Percentiles rank a stretch among this genome's conserved stretches.
These are phyloP conservation scores for Nannochloropsis gaditana DNA, from an alignment of 108 stramenopile genomes.

Conservation along the genomic window DNA sequence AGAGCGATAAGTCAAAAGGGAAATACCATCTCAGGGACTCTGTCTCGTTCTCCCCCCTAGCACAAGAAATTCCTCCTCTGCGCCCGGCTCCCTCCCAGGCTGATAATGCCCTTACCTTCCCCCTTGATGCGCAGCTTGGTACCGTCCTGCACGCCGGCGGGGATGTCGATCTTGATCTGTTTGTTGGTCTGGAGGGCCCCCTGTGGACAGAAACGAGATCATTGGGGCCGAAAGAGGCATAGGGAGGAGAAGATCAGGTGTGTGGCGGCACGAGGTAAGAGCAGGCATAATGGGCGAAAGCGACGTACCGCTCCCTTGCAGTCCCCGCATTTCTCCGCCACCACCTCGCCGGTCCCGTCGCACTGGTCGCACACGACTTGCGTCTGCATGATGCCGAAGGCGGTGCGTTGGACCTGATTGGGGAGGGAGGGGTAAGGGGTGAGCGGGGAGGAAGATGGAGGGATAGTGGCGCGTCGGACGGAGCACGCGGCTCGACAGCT, in stretches of 20 bases:
- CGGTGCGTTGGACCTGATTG: constrained; percentile 59
- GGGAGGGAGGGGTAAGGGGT: background rate
- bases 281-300: background rate
- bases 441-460: background rate
- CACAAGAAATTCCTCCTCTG: background rate
- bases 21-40: background rate
- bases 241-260: background rate
- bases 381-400: constrained; percentile 89
- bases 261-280: background rate
- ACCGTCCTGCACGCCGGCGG: constrained; percentile 61
- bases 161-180: background rate
- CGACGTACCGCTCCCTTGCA: background rate
- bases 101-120: constrained; percentile 57
- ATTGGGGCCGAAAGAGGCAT: background rate
- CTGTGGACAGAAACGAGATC: background rate
- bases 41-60: background rate
- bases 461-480: background rate
- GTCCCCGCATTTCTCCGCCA: background rate
- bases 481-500: background rate
- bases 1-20: background rate
- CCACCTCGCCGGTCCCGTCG: constrained; percentile 69
- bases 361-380: constrained; percentile 84
- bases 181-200: background rate
- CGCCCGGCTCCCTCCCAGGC: background rate
- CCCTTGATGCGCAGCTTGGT: constrained; percentile 87